A percentile compares a stretch with the other conserved stretches of the same genome.
Evolutionary conservation across 2,329 filamentous ascomycete genomes (phyloP).

Genomic region (Alternaria incomplexa): DNA sequence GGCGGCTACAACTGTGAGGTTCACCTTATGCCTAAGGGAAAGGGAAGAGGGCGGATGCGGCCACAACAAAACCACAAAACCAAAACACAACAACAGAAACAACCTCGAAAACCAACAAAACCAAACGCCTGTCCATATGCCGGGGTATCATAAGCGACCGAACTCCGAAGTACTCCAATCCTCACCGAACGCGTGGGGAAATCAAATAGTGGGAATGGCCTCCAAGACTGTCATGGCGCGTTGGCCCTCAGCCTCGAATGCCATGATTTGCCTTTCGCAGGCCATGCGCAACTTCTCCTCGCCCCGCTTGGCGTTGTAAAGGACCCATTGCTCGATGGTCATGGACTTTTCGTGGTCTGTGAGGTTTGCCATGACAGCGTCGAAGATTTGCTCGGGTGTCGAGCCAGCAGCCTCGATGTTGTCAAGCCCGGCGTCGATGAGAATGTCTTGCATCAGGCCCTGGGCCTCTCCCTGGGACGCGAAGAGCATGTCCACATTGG

Average conservation of each 20-base stretch:
- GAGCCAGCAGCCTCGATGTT: conserved; percentile 27
- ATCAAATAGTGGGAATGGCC: conserved; percentile 44
- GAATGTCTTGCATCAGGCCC: conserved; percentile 33
- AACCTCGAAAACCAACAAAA: conserved; percentile 7
- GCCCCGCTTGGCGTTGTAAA: conserved; percentile 77
- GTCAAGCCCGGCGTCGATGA: conserved; percentile 41
- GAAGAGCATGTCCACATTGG: conserved; percentile 78
- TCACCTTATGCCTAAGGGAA: conserved; percentile 27
- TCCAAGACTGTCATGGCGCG: conserved; percentile 80
- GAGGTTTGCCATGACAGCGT: conserved; percentile 64
- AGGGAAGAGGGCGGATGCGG: conserved; percentile 2
- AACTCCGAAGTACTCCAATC: conserved; percentile 17
- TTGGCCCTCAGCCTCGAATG: conserved; percentile 83
- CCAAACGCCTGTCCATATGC: conserved; percentile 5
- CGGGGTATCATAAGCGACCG: conserved; percentile 33
- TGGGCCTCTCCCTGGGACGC: conserved; percentile 31
- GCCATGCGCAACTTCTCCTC: conserved; percentile 80
- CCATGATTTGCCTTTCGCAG: conserved; percentile 80
- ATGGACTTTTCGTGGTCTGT: conserved; percentile 81
- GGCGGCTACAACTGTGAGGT: conserved; percentile 24
- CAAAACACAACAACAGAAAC: background rate
- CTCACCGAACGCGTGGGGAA: conserved; percentile 1
- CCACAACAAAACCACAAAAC: background rate
- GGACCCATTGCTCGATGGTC: conserved; percentile 94
- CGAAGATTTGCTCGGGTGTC: conserved; percentile 51